Percentiles rank a stretch among this genome's conserved stretches.
Evolutionary conservation across 73 alveolate species (phyloP).

Genomic region (Paramecium caudatum): DNA sequence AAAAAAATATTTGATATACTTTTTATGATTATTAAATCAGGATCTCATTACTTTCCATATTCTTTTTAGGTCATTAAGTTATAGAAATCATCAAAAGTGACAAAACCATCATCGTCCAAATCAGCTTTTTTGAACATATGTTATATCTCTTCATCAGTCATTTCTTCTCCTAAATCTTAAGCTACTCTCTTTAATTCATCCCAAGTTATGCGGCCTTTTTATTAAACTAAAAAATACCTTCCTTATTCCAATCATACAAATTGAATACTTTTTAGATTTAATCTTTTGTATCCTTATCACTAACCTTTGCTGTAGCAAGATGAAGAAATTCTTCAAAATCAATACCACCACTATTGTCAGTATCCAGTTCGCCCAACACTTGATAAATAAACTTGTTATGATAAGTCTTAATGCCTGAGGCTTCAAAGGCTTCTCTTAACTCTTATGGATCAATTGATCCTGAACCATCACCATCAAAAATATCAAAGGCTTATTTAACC

Average conservation of each 20-base stretch:
- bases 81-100: slow-evolving; percentile 71
- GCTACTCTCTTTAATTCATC: slow-evolving; percentile 91
- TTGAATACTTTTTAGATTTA: slow-evolving; percentile 70
- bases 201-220: slow-evolving; percentile 84
- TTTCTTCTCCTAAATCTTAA: slow-evolving; percentile 94
- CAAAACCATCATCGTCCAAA: slow-evolving; percentile 71
- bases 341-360: slow-evolving; percentile 94
- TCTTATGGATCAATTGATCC: slow-evolving; percentile 97
- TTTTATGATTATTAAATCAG: neutral
- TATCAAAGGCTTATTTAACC: slow-evolving; percentile 65
- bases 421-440: slow-evolving; percentile 94
- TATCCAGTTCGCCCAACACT: slow-evolving; percentile 94
- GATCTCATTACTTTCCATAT: slow-evolving; percentile 61
- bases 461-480: slow-evolving; percentile 92
- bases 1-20: too few species aligned
- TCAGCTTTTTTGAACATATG: slow-evolving; percentile 88
- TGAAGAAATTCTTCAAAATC: slow-evolving; percentile 95
- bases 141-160: slow-evolving; percentile 95
- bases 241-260: slow-evolving; percentile 61
- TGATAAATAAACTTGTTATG: slow-evolving; percentile 92
- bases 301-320: slow-evolving; percentile 78
- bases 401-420: slow-evolving; percentile 90
- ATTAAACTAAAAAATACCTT: slow-evolving; percentile 23
- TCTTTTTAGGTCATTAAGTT: slow-evolving; percentile 62
- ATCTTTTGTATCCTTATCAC: slow-evolving; percentile 72